Evolutionary conservation across 176 grass and related monocot species (phyloP).

Genomic region (Pharus latifolius): DNA sequence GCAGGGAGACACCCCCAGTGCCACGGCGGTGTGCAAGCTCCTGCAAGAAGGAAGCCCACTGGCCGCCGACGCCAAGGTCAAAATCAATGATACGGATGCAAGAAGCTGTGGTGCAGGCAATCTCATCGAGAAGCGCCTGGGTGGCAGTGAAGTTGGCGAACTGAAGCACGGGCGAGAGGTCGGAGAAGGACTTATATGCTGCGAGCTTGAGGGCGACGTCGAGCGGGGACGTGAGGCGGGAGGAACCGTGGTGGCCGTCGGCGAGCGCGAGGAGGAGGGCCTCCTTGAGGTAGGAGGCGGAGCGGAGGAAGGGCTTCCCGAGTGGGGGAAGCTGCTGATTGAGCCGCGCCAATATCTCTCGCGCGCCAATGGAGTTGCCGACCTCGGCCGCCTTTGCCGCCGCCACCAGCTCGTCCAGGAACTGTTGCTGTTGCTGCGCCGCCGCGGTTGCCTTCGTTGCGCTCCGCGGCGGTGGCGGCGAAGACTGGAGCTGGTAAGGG

Average conservation of each 20-base stretch:
- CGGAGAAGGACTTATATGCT: conserved; percentile 47
- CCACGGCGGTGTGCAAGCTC: conserved; percentile 44
- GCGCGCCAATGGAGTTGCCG: conserved; percentile 41
- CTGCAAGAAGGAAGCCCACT: conserved; percentile 67
- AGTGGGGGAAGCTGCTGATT: conserved; percentile 69
- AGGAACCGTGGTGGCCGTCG: background rate
- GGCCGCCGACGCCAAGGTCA: conserved; percentile 48
- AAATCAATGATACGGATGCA: conserved; percentile 63
- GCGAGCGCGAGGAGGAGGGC: conserved; percentile 40
- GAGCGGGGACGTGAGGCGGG: conserved; percentile 17
- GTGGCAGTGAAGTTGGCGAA: conserved; percentile 62
- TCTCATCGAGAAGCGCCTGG: conserved; percentile 53
- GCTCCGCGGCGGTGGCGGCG: conserved; percentile 16
- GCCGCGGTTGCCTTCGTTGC: background rate
- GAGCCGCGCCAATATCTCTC: conserved; percentile 92
- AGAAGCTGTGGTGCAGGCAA: conserved; percentile 12
- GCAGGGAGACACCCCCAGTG: background rate
- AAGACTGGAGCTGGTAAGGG: conserved; percentile 34
- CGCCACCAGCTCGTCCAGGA: conserved; percentile 39
- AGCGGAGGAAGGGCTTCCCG: conserved; percentile 61
- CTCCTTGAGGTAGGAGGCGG: conserved; percentile 69
- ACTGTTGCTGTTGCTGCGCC: conserved; percentile 32
- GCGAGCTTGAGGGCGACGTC: conserved; percentile 42
- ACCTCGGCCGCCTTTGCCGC: conserved; percentile 58
- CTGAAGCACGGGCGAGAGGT: conserved; percentile 45